Percentiles rank a stretch among this genome's conserved stretches.
phyloP scores from a whole-genome alignment of 2,329 filamentous ascomycete species.

The Amphichorda felina region DNA sequence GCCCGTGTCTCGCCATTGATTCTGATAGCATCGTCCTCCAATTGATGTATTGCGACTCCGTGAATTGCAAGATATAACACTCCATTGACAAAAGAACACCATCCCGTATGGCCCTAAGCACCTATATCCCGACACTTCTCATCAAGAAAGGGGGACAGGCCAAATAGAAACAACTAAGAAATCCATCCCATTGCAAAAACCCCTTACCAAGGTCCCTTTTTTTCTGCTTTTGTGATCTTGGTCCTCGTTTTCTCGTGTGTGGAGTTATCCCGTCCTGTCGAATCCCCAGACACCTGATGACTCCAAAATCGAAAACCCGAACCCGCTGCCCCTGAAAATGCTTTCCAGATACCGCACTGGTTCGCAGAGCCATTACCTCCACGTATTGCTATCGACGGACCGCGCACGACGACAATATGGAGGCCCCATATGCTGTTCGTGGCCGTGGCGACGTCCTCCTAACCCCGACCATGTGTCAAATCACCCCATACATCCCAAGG shows the following conservation, averaged over 20 bases:
- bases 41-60: too few species aligned
- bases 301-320: slow-evolving; percentile 5
- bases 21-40: too few species aligned
- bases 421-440: too few species aligned
- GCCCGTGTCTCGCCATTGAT: too few species aligned
- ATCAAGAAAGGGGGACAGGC: too few species aligned
- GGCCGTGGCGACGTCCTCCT: not conserved
- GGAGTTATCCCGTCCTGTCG: not conserved
- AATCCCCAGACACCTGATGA: not conserved
- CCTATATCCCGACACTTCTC: too few species aligned
- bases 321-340: slow-evolving; percentile 4
- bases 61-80: too few species aligned
- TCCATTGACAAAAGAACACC: too few species aligned
- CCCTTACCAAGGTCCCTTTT: not conserved
- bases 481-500: not conserved
- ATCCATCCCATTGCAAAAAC: too few species aligned
- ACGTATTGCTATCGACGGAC: not conserved
- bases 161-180: too few species aligned
- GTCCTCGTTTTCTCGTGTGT: not conserved
- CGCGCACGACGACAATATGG: too few species aligned
- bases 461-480: not conserved
- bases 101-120: too few species aligned
- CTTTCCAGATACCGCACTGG: not conserved
- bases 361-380: not conserved
- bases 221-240: not conserved